Evolutionary conservation across 2,329 filamentous ascomycete genomes (phyloP).

Genomic region (Dichotomopilus funicola): DNA sequence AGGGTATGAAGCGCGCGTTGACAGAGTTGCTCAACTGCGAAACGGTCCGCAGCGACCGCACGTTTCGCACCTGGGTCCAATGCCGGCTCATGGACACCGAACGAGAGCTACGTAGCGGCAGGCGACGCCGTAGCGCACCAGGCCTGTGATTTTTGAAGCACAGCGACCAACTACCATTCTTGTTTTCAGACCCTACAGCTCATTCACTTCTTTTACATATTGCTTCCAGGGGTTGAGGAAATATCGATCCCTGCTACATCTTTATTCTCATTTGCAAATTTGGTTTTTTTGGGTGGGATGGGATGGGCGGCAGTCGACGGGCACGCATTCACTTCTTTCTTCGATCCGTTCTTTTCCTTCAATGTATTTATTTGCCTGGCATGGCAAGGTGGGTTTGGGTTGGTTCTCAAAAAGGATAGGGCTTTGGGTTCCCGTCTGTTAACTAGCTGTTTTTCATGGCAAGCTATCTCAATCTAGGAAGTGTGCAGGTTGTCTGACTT

Average conservation of each 20-base stretch:
- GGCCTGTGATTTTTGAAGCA: slow-evolving; percentile 10
- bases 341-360: too few species aligned
- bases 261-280: background rate
- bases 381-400: slow-evolving; percentile 7
- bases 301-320: too few species aligned
- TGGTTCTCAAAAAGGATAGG: background rate
- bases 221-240: too few species aligned
- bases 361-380: too few species aligned
- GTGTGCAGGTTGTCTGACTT: too few species aligned
- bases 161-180: too few species aligned
- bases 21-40: slow-evolving; percentile 58
- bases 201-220: background rate
- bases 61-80: slow-evolving; percentile 53
- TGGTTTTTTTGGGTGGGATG: background rate
- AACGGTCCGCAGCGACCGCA: slow-evolving; percentile 43
- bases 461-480: background rate
- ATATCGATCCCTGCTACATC: too few species aligned
- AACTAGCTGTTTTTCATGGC: background rate
- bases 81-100: slow-evolving; percentile 54
- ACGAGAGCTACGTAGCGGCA: slow-evolving; percentile 48
- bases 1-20: slow-evolving; percentile 54
- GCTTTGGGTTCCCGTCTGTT: too few species aligned
- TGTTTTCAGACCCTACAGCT: too few species aligned
- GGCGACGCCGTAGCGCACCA: slow-evolving; percentile 40
- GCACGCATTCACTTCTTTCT: too few species aligned